These are phyloP conservation scores for Aureobasidium uvarum DNA, from an alignment of 2,329 filamentous ascomycete genomes.

Conservation along the genomic window DNA sequence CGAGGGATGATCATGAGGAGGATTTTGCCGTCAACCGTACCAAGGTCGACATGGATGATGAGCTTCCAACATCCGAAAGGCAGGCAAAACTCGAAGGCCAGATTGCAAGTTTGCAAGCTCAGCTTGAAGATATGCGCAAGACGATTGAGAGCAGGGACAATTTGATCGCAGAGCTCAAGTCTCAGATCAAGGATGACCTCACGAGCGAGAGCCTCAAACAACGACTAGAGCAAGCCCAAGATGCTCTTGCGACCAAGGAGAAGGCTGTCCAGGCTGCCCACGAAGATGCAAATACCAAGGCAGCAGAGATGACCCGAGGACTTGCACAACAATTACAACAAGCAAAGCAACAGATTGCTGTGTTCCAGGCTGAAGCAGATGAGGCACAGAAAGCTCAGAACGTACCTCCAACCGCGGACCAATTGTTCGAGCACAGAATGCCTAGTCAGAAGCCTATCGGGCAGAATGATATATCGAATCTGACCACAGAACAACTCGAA, in stretches of 20 bases:
- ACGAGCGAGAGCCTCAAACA: background rate
- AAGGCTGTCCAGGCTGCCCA: slow-evolving; percentile 4
- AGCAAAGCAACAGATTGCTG: slow-evolving; percentile 8
- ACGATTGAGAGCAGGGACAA: background rate
- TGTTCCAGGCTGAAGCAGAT: slow-evolving; percentile 28
- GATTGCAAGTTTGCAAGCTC: background rate
- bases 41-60: slow-evolving; percentile 30
- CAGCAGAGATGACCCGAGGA: slow-evolving; percentile 21
- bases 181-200: background rate
- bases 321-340: slow-evolving; percentile 15
- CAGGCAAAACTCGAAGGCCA: slow-evolving; percentile 26
- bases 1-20: slow-evolving; percentile 8
- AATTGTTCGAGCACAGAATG: no score
- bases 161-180: slow-evolving; percentile 1
- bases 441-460: no score
- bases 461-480: background rate
- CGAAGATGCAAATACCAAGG: slow-evolving; percentile 16
- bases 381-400: background rate
- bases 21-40: background rate
- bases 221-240: slow-evolving; percentile 16
- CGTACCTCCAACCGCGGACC: no score
- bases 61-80: slow-evolving; percentile 28
- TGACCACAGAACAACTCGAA: background rate
- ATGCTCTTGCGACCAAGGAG: slow-evolving; percentile 8
- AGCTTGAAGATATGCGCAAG: background rate